These are phyloP conservation scores for Diversispora epigaea DNA, from an alignment of 192 early-diverging fungal genomes.

Conservation along the genomic window DNA sequence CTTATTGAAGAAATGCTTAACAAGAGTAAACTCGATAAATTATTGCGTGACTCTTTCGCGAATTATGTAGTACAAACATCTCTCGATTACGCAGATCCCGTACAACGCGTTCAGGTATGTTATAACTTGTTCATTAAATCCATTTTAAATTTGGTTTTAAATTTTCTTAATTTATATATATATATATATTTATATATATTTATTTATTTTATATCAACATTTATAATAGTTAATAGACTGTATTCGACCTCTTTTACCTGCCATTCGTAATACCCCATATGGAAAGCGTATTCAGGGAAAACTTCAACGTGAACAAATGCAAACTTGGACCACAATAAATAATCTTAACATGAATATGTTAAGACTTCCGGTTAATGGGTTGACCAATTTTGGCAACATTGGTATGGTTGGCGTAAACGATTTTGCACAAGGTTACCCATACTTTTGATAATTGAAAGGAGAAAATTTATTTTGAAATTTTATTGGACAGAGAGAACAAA, in stretches of 20 bases:
- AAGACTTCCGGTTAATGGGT: constrained; percentile 22
- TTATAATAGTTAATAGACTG: constrained; percentile 68
- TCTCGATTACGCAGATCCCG: constrained; percentile 74
- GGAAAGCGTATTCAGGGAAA: constrained; percentile 86
- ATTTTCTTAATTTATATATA: neutral
- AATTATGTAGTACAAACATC: constrained; percentile 93
- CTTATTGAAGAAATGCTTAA: constrained; percentile 78
- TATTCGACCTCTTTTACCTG: constrained; percentile 74
- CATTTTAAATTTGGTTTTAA: neutral
- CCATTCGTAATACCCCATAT: constrained; percentile 84
- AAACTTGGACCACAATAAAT: constrained; percentile 36
- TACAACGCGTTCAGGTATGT: constrained; percentile 61
- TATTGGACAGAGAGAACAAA: no score
- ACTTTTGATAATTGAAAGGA: constrained; percentile 43
- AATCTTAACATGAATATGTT: constrained; percentile 34
- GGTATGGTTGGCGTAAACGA: constrained; percentile 55
- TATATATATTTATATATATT: neutral
- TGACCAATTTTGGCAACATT: constrained; percentile 22
- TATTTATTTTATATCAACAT: neutral
- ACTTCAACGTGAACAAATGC: constrained; percentile 62
- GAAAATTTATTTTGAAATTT: neutral
- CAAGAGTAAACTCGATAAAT: constrained; percentile 70
- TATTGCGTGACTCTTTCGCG: constrained; percentile 83
- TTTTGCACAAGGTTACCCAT: constrained; percentile 37
- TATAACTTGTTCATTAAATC: no score